Evolutionary conservation across 2,329 filamentous ascomycete genomes (phyloP).

Genomic region (Colletotrichum agaves): DNA sequence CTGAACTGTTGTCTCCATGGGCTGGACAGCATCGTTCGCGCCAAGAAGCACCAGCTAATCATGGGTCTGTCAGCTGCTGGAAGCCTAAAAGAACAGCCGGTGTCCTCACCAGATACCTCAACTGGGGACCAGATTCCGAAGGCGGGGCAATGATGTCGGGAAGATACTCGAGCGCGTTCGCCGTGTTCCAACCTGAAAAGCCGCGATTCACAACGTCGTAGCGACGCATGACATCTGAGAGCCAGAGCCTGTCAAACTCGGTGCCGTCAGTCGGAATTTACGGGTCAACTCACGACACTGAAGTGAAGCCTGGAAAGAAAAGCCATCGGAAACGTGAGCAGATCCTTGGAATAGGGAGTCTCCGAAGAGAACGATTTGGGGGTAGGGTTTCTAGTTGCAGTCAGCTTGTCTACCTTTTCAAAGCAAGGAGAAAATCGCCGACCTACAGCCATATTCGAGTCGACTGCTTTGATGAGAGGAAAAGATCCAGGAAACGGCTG

Average conservation of each 20-base stretch:
- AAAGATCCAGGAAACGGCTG: neutral
- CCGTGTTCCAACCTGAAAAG: conserved; percentile 86
- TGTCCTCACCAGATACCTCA: conserved; percentile 73
- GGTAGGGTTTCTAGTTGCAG: conserved; percentile 54
- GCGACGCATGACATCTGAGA: conserved; percentile 76
- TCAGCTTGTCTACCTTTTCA: neutral
- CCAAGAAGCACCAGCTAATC: conserved; percentile 76
- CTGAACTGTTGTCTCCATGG: conserved; percentile 71
- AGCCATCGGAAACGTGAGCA: conserved; percentile 70
- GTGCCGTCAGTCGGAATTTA: conserved; percentile 51
- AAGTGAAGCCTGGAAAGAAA: conserved; percentile 78
- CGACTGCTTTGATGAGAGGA: neutral
- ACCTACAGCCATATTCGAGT: conserved; percentile 12
- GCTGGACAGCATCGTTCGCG: conserved; percentile 86
- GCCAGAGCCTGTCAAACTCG: conserved; percentile 24
- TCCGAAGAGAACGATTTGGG: conserved; percentile 85
- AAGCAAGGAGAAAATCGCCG: neutral
- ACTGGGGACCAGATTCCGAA: conserved; percentile 63
- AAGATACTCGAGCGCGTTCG: conserved; percentile 76
- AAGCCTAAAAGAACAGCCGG: neutral
- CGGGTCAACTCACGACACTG: conserved; percentile 69
- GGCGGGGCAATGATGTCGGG: conserved; percentile 77
- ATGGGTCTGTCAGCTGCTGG: neutral
- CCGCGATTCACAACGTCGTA: conserved; percentile 92
- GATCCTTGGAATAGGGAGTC: conserved; percentile 86